These are phyloP conservation scores for Theobroma grandiflorum DNA, from an alignment of 441 rosid genomes.

Conservation along the genomic window DNA sequence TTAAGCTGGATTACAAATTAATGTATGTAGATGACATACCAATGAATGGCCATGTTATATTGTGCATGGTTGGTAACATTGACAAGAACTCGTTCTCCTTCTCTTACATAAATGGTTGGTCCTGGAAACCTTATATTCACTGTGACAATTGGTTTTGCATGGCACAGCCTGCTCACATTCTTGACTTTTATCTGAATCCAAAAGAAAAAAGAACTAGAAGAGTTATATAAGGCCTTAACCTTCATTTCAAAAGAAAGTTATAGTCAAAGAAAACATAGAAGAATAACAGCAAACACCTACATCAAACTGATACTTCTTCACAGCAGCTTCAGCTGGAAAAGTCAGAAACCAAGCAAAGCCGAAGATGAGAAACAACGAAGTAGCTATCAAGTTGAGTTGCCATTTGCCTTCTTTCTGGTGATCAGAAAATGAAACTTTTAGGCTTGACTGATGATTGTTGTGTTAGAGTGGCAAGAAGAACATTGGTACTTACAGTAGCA, in stretches of 20 bases:
- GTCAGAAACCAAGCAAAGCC: slow-evolving; percentile 41
- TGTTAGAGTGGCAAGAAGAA: slow-evolving; percentile 27
- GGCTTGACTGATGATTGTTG: not conserved
- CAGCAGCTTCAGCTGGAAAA: slow-evolving; percentile 44
- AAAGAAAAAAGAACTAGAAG: not conserved
- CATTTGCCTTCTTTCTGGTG: not conserved
- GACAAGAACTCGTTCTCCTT: slow-evolving; percentile 54
- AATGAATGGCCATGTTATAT: no score
- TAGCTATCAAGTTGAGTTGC: slow-evolving; percentile 31
- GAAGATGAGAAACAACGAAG: slow-evolving; percentile 32
- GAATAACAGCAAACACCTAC: slow-evolving; percentile 32
- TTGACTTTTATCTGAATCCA: slow-evolving; percentile 50
- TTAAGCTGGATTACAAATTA: slow-evolving; percentile 33
- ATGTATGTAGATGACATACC: no score
- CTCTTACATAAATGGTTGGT: slow-evolving; percentile 53
- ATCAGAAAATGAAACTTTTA: slow-evolving; percentile 22
- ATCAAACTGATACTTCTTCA: slow-evolving; percentile 58
- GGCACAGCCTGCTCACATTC: slow-evolving; percentile 57
- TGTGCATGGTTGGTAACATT: no score
- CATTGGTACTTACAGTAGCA: slow-evolving; percentile 21
- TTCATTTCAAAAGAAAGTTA: not conserved
- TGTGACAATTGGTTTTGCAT: slow-evolving; percentile 57
- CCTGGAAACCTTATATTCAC: slow-evolving; percentile 64
- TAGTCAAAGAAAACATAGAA: not conserved
- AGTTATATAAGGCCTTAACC: not conserved